A percentile compares a stretch with the other conserved stretches of the same genome.
Evolutionary conservation across 2,329 filamentous ascomycete genomes (phyloP).

Genomic region (Taxawa tesnikishii): DNA sequence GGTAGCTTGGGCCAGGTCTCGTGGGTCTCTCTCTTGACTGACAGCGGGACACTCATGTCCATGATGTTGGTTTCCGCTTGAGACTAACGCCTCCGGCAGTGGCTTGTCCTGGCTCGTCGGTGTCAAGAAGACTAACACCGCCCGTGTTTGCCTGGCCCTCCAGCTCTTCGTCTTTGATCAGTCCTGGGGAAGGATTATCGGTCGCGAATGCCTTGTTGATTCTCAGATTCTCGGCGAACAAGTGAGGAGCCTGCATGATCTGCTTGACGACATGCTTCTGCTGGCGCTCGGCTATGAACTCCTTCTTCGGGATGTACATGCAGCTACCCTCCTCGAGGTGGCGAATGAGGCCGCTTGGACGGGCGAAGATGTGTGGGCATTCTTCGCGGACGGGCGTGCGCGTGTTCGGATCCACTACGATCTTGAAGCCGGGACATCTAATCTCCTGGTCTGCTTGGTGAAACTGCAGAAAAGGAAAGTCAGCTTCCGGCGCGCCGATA

Average conservation of each 20-base stretch:
- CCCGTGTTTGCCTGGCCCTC: background rate
- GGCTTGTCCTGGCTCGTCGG: slow-evolving; percentile 4
- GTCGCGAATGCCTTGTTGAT: slow-evolving; percentile 4
- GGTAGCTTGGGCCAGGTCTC: slow-evolving; percentile 10
- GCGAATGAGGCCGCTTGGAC: slow-evolving; percentile 35
- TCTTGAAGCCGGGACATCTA: slow-evolving; percentile 31
- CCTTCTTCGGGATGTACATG: slow-evolving; percentile 23
- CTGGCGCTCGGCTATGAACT: slow-evolving; percentile 36
- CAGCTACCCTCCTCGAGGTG: slow-evolving; percentile 46
- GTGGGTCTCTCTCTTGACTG: slow-evolving; percentile 1
- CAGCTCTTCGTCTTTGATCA: slow-evolving; percentile 6
- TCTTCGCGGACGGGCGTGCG: slow-evolving; percentile 10
- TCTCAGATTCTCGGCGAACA: slow-evolving; percentile 12
- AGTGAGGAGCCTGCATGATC: slow-evolving; percentile 16
- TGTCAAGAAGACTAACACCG: slow-evolving; percentile 1
- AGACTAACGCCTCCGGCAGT: no score
- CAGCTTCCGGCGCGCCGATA: background rate
- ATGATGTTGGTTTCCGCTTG: slow-evolving; percentile 8
- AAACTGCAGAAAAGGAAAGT: background rate
- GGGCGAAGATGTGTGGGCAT: slow-evolving; percentile 35
- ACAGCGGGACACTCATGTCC: slow-evolving; percentile 1
- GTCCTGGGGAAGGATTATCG: slow-evolving; percentile 4
- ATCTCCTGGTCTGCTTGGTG: slow-evolving; percentile 39
- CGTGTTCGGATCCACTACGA: background rate
- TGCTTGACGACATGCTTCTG: slow-evolving; percentile 36